Conservation (phyloP, 257 asterid species). For the Plectranthus barbatus region DNA sequence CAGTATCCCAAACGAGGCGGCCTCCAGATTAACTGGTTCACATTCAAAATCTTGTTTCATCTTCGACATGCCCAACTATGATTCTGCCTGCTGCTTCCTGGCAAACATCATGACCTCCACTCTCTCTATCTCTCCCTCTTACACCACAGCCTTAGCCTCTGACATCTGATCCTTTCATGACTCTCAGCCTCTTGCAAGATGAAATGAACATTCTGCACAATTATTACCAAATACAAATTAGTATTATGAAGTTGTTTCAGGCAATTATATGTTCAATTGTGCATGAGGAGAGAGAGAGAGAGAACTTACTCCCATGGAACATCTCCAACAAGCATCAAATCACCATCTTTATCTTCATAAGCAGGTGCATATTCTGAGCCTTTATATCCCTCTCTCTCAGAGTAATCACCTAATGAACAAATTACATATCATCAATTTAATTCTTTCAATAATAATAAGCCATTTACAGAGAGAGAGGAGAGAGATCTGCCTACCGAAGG, state of each 20-base stretch:
- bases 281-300: not conserved
- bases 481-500: constrained; percentile 29
- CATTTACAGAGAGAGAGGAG: not conserved
- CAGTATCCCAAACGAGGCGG: not conserved
- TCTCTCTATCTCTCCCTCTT: constrained; percentile 10
- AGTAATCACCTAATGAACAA: constrained; percentile 27
- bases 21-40: not conserved
- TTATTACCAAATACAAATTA: not conserved
- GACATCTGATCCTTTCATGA: constrained; percentile 59
- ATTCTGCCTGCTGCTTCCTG: constrained; percentile 2
- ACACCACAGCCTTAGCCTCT: constrained; percentile 37
- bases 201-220: constrained; percentile 53
- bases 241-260: not conserved
- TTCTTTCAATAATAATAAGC: not conserved
- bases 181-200: constrained; percentile 56
- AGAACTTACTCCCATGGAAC: constrained; percentile 61
- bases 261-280: not conserved
- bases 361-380: constrained; percentile 60
- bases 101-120: not conserved
- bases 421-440: not conserved
- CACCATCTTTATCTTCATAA: constrained; percentile 71
- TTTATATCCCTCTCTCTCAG: constrained; percentile 55
- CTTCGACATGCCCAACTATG: constrained; percentile 17
- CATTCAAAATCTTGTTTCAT: constrained; percentile 7
- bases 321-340: constrained; percentile 68